A percentile compares a stretch with the other conserved stretches of the same genome.
Evolutionary conservation across 371 early-diverging fungal species (phyloP).

Genomic region (Mucor saturninus): DNA sequence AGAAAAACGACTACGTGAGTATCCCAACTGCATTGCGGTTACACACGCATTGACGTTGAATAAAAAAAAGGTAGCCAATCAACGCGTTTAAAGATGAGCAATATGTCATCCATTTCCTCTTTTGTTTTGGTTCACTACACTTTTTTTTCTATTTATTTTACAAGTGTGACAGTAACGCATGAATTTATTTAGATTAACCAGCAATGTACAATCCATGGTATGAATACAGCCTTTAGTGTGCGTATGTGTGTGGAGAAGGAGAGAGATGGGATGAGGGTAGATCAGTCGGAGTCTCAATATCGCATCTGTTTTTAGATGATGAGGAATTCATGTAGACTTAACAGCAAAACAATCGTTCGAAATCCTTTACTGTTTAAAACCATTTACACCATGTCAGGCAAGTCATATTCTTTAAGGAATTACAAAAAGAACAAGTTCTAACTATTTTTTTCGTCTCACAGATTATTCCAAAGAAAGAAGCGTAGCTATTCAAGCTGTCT

Average conservation of each 20-base stretch:
- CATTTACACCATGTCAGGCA: background rate
- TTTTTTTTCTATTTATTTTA: background rate
- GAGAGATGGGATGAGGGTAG: background rate
- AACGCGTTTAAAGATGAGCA: background rate
- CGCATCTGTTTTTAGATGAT: background rate
- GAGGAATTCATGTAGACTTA: background rate
- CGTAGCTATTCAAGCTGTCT: constrained; percentile 89
- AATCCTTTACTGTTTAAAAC: background rate
- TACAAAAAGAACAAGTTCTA: background rate
- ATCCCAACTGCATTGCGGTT: too few species aligned
- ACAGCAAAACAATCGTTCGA: background rate
- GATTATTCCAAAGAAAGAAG: constrained; percentile 72
- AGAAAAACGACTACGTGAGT: too few species aligned
- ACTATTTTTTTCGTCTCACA: constrained; percentile 3
- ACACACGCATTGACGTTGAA: too few species aligned
- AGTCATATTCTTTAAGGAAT: background rate
- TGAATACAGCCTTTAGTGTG: background rate
- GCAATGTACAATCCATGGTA: background rate
- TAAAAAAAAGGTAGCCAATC: background rate
- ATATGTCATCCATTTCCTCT: background rate
- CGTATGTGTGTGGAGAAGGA: background rate
- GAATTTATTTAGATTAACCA: background rate
- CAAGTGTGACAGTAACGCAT: too few species aligned
- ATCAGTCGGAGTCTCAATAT: background rate
- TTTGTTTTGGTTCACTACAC: background rate